Conservation (phyloP, 1,284 basidiomycete species). For the Agaricales sp. region DNA sequence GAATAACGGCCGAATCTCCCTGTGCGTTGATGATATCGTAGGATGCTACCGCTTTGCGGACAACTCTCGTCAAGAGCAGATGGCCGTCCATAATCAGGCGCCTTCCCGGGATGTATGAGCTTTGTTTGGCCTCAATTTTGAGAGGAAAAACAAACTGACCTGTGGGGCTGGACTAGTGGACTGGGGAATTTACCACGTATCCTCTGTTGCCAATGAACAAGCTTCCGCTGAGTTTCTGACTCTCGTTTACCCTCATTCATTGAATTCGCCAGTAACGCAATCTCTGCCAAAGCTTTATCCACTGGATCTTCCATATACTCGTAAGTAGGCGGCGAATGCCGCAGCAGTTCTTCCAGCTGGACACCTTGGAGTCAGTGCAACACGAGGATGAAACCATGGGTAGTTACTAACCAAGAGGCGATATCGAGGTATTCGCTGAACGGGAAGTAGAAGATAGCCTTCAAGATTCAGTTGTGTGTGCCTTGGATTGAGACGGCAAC, state of each 20-base stretch:
- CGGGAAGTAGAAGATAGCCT: conserved; percentile 88
- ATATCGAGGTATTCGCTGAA: conserved; percentile 96
- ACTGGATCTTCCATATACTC: conserved; percentile 75
- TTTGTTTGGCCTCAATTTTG: not conserved
- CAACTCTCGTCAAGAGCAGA: conserved; percentile 76
- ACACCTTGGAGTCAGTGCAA: conserved; percentile 6
- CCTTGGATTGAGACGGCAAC: conserved; percentile 73
- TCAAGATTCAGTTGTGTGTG: conserved; percentile 97
- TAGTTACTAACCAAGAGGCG: conserved; percentile 58
- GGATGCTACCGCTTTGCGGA: conserved; percentile 80
- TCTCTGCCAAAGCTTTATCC: conserved; percentile 77
- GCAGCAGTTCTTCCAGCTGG: conserved; percentile 75
- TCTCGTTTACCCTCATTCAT: conserved; percentile 98
- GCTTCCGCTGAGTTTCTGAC: conserved; percentile 78
- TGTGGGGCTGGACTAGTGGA: conserved; percentile 95
- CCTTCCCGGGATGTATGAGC: conserved; percentile 26
- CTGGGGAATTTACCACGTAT: conserved; percentile 90
- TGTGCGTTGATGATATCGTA: conserved; percentile 74
- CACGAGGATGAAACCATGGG: conserved; percentile 4
- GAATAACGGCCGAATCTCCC: conserved; percentile 69
- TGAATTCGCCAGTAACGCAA: conserved; percentile 77
- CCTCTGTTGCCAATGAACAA: conserved; percentile 88
- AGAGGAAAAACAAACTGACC: conserved; percentile 37
- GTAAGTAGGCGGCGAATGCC: conserved; percentile 71
- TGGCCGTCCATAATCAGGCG: conserved; percentile 85